Evolutionary conservation across 441 rosid species (phyloP), one percentile per base, ranked within the genome.

Genomic region (Euphorbia corollata): DNA sequence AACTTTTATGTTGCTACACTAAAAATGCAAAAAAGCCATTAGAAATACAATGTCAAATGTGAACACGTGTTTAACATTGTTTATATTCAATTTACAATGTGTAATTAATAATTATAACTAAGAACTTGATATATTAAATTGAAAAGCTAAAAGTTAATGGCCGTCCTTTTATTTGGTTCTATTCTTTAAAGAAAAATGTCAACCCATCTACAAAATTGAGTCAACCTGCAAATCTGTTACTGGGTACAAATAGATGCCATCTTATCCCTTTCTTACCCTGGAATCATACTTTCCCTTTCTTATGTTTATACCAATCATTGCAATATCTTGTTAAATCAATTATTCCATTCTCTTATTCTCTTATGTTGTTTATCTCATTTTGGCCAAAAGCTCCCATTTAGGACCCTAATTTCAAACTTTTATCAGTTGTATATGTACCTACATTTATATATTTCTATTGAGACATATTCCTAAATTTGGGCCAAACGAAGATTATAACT

Each of bases 261-360:
- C 20, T 27, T 58, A n/a, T 39, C 64, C 51, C 15, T 19, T 19
- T 53, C n/a, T 34, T 5, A 65, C 5, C 72, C 67, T 53, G 67
- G 67, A 53, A 62, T 61, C 45, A 51, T 34, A 70, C 62, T 30
- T 70, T 15, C n/a, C 55, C 54, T 56, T 70, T 54, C 54, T 39
- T 61, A 22, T 69, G 67, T 53, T 36, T 54, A 19, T 56, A 55
- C 71, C 48, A 45, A 58, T 63, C 47, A 27, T 34, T 41, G 23
- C 41, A 39, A 27, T 30, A 6, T 56, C 48, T 67, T 23, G 63
- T 57, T 8, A 1, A 39, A 2, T 53, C 55, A 58, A 9, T 58
- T 41, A 41, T 67, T 58, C 63, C 27, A 67, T 43, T 38, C 27
- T 57, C 20, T 34, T 9, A 27, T 11, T 45, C 53, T 19, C 4